Conservation (phyloP, 2,329 filamentous ascomycete genomes). For the Colletotrichum sp. region DNA sequence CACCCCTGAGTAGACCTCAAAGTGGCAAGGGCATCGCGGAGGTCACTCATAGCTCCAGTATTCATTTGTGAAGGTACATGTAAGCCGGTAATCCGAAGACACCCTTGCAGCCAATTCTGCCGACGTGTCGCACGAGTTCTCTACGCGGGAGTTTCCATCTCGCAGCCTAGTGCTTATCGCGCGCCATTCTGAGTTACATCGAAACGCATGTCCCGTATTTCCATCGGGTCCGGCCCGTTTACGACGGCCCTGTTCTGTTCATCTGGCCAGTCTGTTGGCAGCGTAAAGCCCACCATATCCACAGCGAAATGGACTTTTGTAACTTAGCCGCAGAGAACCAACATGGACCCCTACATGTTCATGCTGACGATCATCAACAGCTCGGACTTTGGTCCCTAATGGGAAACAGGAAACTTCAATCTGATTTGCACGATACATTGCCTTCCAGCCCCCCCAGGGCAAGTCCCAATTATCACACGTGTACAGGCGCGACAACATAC, state of each 20-base stretch:
- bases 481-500: neutral
- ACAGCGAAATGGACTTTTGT: neutral
- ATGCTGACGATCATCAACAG: neutral
- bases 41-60: neutral
- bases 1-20: fast-evolving
- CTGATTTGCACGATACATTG: neutral
- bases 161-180: neutral
- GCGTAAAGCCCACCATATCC: neutral
- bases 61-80: neutral
- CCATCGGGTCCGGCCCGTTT: neutral
- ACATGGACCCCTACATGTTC: neutral
- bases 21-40: neutral
- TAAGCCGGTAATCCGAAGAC: neutral
- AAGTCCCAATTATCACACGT: neutral
- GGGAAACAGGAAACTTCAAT: neutral
- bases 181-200: neutral
- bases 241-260: neutral
- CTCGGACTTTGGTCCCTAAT: neutral
- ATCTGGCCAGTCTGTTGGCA: neutral
- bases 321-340: neutral
- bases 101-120: neutral
- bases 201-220: neutral
- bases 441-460: neutral
- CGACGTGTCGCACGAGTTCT: neutral
- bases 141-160: neutral